Conservation (phyloP, 2,329 filamentous ascomycete species). For the Stagonosporopsis chrysanthemi region DNA sequence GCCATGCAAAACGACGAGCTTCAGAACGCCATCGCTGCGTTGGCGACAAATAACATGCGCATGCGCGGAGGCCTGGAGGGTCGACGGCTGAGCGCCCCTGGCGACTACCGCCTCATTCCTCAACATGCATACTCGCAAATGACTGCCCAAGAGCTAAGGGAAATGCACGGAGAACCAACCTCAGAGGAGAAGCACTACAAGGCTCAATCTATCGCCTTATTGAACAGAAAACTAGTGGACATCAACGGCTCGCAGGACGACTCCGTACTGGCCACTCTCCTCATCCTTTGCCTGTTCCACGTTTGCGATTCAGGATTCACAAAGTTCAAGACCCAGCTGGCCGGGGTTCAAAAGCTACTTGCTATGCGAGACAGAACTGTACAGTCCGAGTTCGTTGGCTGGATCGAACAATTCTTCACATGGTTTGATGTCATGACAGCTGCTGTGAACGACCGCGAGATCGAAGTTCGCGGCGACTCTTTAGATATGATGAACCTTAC, state of each 20-base stretch:
- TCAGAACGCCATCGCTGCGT: constrained; percentile 90
- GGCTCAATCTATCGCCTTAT: constrained; percentile 78
- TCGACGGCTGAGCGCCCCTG: constrained; percentile 40
- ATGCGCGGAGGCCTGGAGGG: constrained; percentile 75
- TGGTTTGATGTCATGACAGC: constrained; percentile 95
- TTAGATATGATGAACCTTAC: constrained; percentile 70
- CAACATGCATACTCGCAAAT: constrained; percentile 50
- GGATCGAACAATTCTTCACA: constrained; percentile 93
- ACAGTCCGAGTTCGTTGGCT: constrained; percentile 73
- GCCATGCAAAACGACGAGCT: constrained; percentile 80
- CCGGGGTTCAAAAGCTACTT: constrained; percentile 89
- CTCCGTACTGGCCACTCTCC: constrained; percentile 83
- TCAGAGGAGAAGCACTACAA: constrained; percentile 85
- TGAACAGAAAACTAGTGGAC: constrained; percentile 86
- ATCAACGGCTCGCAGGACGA: constrained; percentile 78
- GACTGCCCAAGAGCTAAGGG: constrained; percentile 47
- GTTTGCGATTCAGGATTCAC: constrained; percentile 93
- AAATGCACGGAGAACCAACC: constrained; percentile 64
- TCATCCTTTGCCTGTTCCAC: constrained; percentile 89
- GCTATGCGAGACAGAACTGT: constrained; percentile 72
- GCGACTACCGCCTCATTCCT: constrained; percentile 42
- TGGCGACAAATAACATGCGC: constrained; percentile 87
- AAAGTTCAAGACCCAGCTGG: constrained; percentile 92
- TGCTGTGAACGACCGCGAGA: constrained; percentile 89
- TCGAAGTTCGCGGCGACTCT: constrained; percentile 72